Base-by-base conservation (phyloP, 1,284 basidiomycete species). In the Sporisorium sorghi region DNA sequence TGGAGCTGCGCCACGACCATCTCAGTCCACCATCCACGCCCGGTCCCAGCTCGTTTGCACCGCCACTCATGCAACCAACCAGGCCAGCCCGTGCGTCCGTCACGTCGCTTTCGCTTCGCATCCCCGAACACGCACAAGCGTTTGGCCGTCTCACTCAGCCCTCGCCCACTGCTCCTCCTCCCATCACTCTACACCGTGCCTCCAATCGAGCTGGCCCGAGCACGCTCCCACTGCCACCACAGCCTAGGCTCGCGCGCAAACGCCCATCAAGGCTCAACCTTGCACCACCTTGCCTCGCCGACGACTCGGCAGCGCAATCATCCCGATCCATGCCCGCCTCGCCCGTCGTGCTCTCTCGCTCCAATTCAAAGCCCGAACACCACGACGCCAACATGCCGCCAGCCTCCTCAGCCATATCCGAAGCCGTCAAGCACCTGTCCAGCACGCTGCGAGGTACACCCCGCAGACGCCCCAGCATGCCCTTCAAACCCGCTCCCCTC, bases 381-480 rank as follows among this genome's bases (percentile, higher is more conserved):
- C 14, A 40, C 5, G 68, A 68, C 35, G 21, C 23, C 28, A 14
- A 44, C 8, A 6, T 48, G 12, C 44, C 54, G 8, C 40, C 35
- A 17, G 37, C 35, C 5, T 32, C 35, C 4, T 66, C 58, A 2
- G 57, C 59, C 10, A 58, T 60, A 30, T 72, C 67, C 8, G 61
- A 71, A 51, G 77, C 73, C 5, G 75, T 67, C 48, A 76, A 73
- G 59, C 53, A 79, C 37, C 58, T 81, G 10, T 73, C 78, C n/a
- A 76, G 69, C 66, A 80, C 78, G 10, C 64, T 81, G n/a, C 49
- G 78, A n/a, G 79, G 79, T n/a, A 76, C 73, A 14, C 78, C 76
- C 7, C 51, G 79, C 46, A 44, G 79, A 47, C 52, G 79, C 6
- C 79, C 79, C 24, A 80, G 78, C 40, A 76, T 81, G 76, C 78